Conservation (phyloP, 768 basidiomycete species). For the Myochromella boudieri region DNA sequence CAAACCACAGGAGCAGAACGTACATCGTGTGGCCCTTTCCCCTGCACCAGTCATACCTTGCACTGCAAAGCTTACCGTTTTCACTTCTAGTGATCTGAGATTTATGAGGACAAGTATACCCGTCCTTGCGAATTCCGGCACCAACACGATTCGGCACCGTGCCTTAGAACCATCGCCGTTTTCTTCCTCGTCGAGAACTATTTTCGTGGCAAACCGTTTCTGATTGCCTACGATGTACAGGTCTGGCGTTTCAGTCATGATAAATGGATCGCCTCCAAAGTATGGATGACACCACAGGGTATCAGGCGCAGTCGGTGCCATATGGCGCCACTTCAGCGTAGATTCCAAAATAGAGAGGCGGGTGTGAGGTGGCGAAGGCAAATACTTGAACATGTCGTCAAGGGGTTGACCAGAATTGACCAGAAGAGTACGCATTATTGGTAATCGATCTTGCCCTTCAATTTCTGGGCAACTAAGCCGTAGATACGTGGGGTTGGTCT, state of each 20-base stretch:
- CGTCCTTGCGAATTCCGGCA: constrained; percentile 80
- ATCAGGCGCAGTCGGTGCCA: constrained; percentile 98
- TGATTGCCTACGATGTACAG: constrained; percentile 94
- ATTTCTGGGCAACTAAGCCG: constrained; percentile 54
- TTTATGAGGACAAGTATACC: constrained; percentile 82
- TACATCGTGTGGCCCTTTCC: constrained; percentile 14
- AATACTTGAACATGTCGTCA: constrained; percentile 94
- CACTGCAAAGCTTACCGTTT: constrained; percentile 57
- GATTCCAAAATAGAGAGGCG: constrained; percentile 71
- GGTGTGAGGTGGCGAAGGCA: constrained; percentile 69
- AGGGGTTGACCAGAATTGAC: constrained; percentile 91
- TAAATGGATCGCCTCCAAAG: constrained; percentile 83
- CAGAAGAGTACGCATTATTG: constrained; percentile 60
- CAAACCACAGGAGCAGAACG: background rate
- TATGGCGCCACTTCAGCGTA: constrained; percentile 90
- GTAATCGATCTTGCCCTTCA: too few relatives aligned
- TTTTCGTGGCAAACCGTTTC: constrained; percentile 72
- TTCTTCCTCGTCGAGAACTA: constrained; percentile 48
- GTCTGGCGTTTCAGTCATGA: constrained; percentile 82
- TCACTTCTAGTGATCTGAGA: constrained; percentile 71
- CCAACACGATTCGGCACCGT: constrained; percentile 70
- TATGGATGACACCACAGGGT: constrained; percentile 99
- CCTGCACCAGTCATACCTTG: constrained; percentile 40
- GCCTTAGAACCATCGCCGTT: constrained; percentile 25
- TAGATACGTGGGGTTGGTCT: constrained; percentile 91